Base-by-base conservation (phyloP, 2,329 filamentous ascomycete species). In the Metarhizium rileyi region DNA sequence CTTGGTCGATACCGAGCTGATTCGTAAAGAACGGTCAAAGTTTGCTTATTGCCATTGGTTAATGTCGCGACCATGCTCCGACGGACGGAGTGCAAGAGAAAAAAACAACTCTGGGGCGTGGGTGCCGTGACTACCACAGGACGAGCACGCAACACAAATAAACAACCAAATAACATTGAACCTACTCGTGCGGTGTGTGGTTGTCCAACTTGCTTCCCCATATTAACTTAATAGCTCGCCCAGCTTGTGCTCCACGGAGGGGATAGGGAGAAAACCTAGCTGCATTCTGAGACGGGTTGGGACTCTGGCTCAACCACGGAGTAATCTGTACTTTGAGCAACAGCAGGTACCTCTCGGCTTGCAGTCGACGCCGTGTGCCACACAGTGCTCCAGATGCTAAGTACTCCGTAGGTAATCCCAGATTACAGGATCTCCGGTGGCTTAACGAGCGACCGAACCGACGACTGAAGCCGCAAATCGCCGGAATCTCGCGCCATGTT, bases 351-450 rank as follows among this genome's bases (percentile, higher is more conserved):
- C 16, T 53, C 33, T 47, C 41, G 52, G 41, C 50, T 40, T 35
- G 18, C 44, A 20, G 33, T 47, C 35, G 41, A 45, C 33, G 45
- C 47, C 52, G 52, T 53, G 50, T 44, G 48, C 14, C 46, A 43
- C 45, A 54, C 52, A 33, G 52, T 54, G 52, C 50, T 44, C 46
- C 38, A 26, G 27, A 28, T 28, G n/a, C n/a, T n/a, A n/a, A n/a
- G n/a, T n/a, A n/a, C n/a, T n/a, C n/a, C n/a, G n/a, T n/a, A n/a
- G n/a, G n/a, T n/a, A n/a, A n/a, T n/a, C n/a, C n/a, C n/a, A n/a
- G n/a, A n/a, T n/a, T n/a, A n/a, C n/a, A n/a, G n/a, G n/a, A n/a
- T n/a, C n/a, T n/a, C n/a, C n/a, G n/a, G n/a, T n/a, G n/a, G n/a
- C n/a, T n/a, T n/a, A n/a, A n/a, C n/a, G n/a, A n/a, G n/a, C n/a